Evolutionary conservation across 768 basidiomycete genomes (phyloP), one percentile per base, ranked within the genome.

Genomic region (Phylloporus scabripes): DNA sequence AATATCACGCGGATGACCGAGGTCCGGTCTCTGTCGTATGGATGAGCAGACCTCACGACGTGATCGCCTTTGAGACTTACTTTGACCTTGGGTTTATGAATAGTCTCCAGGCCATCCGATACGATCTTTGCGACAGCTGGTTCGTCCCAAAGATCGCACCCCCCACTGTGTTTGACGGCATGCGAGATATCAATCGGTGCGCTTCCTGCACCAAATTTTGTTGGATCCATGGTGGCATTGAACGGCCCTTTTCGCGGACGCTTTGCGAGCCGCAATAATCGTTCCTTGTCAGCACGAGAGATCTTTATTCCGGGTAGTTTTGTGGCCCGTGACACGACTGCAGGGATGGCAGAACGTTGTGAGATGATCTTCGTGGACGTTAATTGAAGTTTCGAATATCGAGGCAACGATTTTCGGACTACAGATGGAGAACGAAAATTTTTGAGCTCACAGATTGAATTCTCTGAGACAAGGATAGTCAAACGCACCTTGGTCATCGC

Each of bases 301-400:
- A 92, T 53, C 5, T 61, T 64, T 10, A 72, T 59, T 49, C 64
- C 59, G 9, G 70, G 54, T 3, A 64, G 49, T 43, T 36, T 61
- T 10, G 49, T 57, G 1, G 43, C 20, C 14, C 80, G 81, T n/a
- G 90, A 87, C 50, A 77, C 70, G 28, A 94, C 79, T 0, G 92
- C 87, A 12, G 92, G 89, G 11, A 95, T 78, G 5, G 93, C 92
- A 1, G 92, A 94, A 17, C 92, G 85, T 61, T 92, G 82, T 0
- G 82, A 68, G 14, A 96, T 80, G 28, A 95, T 86, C 74, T 87
- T 87, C 2, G 85, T 70, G 0, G 90, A 89, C 17, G 76, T 83
- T 10, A 89, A 67, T 40, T 77, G 70, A 4, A 70, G 56, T 23
- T 67, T 72, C 9, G 80, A 80, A 62, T 76, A 82, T 51, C 76